Percentiles rank a stretch among this genome's conserved stretches.
Conservation (phyloP, 2,329 filamentous ascomycete species). For the Alternaria infectoria region DNA sequence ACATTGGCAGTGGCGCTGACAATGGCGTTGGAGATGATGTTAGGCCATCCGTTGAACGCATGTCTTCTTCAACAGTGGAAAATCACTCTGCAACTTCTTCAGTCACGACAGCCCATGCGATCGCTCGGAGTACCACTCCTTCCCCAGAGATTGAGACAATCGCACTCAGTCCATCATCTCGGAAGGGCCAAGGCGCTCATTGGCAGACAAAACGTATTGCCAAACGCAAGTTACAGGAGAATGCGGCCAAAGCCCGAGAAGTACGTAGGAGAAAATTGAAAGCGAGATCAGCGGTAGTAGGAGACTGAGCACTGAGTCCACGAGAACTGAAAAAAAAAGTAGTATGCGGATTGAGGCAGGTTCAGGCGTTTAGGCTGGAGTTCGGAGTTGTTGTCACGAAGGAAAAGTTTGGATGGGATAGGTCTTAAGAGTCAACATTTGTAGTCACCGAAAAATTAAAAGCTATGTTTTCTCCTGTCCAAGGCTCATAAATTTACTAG, state of each 20-base stretch:
- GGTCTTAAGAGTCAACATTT: too few species aligned
- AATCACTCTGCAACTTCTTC: background rate
- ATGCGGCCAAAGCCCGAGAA: background rate
- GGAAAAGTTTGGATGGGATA: too few species aligned
- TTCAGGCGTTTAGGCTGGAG: too few species aligned
- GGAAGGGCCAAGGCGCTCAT: background rate
- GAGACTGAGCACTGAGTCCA: too few species aligned
- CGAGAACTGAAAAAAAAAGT: too few species aligned
- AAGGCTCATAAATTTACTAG: too few species aligned
- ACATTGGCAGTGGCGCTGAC: too few species aligned
- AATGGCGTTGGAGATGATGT: background rate
- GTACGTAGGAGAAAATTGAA: background rate
- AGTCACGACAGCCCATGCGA: fast-evolving
- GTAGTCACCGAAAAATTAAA: too few species aligned
- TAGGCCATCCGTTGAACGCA: fast-evolving
- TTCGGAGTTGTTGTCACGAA: too few species aligned
- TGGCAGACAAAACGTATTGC: background rate
- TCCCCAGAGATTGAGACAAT: fast-evolving
- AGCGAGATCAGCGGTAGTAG: too few species aligned
- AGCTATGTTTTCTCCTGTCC: too few species aligned
- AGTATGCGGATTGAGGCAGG: too few species aligned
- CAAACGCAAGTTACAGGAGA: background rate
- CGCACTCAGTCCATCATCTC: fast-evolving
- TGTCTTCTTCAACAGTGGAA: background rate
- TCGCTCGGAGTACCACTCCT: background rate